Evolutionary conservation across 2,329 filamentous ascomycete genomes (phyloP).

Genomic region (Dothideomycetes sp.): DNA sequence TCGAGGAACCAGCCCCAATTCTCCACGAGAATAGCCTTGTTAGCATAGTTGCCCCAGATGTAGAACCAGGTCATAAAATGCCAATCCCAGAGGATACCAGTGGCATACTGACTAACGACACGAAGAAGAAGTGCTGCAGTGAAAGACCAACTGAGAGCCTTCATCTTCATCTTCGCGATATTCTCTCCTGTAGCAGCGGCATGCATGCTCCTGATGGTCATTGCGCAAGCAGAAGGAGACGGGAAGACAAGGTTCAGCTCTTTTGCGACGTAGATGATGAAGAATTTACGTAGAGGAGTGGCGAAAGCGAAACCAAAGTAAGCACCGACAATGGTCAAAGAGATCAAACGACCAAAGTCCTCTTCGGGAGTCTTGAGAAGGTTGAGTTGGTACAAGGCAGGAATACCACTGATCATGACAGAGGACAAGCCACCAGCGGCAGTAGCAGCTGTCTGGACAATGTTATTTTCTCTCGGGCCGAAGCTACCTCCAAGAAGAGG

Average conservation of each 20-base stretch:
- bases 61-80: constrained; percentile 29
- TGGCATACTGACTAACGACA: constrained; percentile 48
- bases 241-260: constrained; percentile 52
- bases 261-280: constrained; percentile 41
- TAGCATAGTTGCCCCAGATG: constrained; percentile 43
- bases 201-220: constrained; percentile 55
- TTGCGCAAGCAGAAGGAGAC: constrained; percentile 48
- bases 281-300: constrained; percentile 35
- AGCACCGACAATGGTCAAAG: constrained; percentile 51
- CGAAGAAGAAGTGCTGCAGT: constrained; percentile 40
- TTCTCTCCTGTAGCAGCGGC: constrained; percentile 40
- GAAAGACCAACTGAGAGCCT: constrained; percentile 45
- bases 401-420: constrained; percentile 50
- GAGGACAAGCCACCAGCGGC: constrained; percentile 48
- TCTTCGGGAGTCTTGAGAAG: constrained; percentile 42
- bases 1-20: constrained; percentile 55
- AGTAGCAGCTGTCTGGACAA: constrained; percentile 49
- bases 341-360: constrained; percentile 50
- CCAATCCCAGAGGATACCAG: constrained; percentile 47
- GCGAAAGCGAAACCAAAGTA: constrained; percentile 58
- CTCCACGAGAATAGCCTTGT: constrained; percentile 42
- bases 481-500: constrained; percentile 45
- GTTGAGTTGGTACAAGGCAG: constrained; percentile 49
- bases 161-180: constrained; percentile 48
- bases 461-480: constrained; percentile 53